phyloP scores from a whole-genome alignment of 1,284 basidiomycete species.

The Boletus hoseneyae region DNA sequence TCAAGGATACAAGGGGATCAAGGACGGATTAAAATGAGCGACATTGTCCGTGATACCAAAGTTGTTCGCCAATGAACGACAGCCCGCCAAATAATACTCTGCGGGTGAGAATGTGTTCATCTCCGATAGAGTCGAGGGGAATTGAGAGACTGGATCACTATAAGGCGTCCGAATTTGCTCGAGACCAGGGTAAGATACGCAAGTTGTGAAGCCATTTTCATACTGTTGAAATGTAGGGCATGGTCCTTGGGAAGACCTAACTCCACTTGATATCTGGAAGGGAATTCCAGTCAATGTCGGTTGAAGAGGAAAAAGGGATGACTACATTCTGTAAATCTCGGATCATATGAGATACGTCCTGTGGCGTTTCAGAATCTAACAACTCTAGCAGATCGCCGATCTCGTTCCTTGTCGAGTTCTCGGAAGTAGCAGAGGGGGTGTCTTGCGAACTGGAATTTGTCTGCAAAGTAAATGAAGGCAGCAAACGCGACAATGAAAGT shows the following conservation, averaged over 20 bases:
- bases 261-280: conserved; percentile 12
- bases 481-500: conserved; percentile 1
- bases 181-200: background rate
- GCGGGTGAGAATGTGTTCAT: background rate
- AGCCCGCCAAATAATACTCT: background rate
- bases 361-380: background rate
- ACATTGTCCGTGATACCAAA: background rate
- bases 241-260: background rate
- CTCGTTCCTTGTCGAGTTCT: background rate
- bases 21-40: conserved; percentile 3
- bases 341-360: conserved; percentile 2
- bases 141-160: conserved; percentile 6
- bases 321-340: conserved; percentile 18
- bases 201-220: background rate
- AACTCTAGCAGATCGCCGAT: background rate
- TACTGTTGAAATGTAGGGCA: background rate
- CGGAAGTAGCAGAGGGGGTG: background rate
- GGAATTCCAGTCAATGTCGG: background rate
- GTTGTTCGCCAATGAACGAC: background rate
- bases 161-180: background rate
- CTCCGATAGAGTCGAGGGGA: background rate
- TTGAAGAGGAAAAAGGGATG: background rate
- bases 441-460: background rate
- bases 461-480: conserved; percentile 9
- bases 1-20: conserved; percentile 1